A percentile compares a stretch with the other conserved stretches of the same genome.
phyloP scores from a whole-genome alignment of 1,284 basidiomycete species.

The Fomitopsis pinicola region DNA sequence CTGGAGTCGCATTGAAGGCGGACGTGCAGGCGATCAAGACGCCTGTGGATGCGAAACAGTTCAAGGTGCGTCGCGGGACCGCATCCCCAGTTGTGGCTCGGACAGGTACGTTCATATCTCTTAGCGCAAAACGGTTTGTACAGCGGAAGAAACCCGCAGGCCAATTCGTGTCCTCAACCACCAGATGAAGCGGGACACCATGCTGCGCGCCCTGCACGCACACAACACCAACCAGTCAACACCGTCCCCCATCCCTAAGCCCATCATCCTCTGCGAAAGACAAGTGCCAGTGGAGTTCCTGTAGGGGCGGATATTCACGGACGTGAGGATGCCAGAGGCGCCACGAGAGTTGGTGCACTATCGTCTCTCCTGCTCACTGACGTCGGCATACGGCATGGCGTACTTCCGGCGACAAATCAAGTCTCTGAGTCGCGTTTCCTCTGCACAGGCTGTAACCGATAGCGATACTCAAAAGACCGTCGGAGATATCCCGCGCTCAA shows the following conservation, averaged over 20 bases:
- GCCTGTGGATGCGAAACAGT: constrained; percentile 85
- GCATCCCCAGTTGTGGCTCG: constrained; percentile 48
- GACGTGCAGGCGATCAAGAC: constrained; percentile 54
- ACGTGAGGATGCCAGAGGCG: constrained; percentile 73
- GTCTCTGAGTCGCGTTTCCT: constrained; percentile 72
- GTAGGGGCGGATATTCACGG: constrained; percentile 90
- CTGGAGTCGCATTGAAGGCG: constrained; percentile 67
- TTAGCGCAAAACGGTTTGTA: constrained; percentile 68
- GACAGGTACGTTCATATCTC: constrained; percentile 51
- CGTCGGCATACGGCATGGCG: constrained; percentile 75
- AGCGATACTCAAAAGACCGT: constrained; percentile 55
- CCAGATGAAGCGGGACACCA: constrained; percentile 85
- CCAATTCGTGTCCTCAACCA: constrained; percentile 80
- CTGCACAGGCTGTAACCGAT: constrained; percentile 67
- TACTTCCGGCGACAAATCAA: constrained; percentile 95
- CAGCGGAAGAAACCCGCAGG: constrained; percentile 94
- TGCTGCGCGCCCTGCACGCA: constrained; percentile 71
- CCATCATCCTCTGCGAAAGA: constrained; percentile 85
- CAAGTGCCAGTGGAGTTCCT: constrained; percentile 84
- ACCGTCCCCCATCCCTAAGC: constrained; percentile 74
- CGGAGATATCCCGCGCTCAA: constrained; percentile 68
- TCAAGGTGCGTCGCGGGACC: constrained; percentile 54
- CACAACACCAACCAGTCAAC: constrained; percentile 64
- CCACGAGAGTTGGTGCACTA: constrained; percentile 61
- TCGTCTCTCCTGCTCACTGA: constrained; percentile 66